Conservation (phyloP, 371 early-diverging fungal genomes). For the Conidiobolus incongruus region DNA sequence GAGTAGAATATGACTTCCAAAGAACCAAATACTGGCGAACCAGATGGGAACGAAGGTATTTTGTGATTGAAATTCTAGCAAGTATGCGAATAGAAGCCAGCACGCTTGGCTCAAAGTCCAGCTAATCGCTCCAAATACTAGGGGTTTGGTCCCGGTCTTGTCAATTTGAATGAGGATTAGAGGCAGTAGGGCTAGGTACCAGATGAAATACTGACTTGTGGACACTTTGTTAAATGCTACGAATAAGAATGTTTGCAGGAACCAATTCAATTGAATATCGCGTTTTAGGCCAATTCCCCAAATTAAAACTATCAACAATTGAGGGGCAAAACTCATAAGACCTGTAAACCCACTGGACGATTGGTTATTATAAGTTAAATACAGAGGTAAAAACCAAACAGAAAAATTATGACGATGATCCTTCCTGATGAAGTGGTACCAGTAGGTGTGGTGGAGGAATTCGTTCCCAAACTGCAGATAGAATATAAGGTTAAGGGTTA, state of each 20-base stretch:
- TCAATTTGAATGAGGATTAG: conserved; percentile 67
- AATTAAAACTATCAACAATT: no score
- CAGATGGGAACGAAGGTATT: conserved; percentile 57
- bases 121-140: no score
- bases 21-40: conserved; percentile 43
- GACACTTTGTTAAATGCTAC: conserved; percentile 92
- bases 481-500: neutral
- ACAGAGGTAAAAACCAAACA: conserved; percentile 83
- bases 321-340: no score
- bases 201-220: conserved; percentile 98
- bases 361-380: no score
- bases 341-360: no score
- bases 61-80: conserved; percentile 63
- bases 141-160: no score
- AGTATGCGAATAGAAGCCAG: conserved; percentile 70
- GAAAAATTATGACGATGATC: conserved; percentile 98
- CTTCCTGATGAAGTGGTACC: conserved; percentile 84
- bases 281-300: no score
- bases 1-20: conserved; percentile 31
- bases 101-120: no score
- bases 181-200: conserved; percentile 87
- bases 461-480: conserved; percentile 36
- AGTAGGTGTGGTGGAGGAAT: conserved; percentile 74
- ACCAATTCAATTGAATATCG: conserved; percentile 73
- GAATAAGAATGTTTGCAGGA: conserved; percentile 86